Evolutionary conservation across 1,139 yeast species (phyloP), one percentile per base, ranked within the genome.

Genomic region (Pichia kudriavzevii): DNA sequence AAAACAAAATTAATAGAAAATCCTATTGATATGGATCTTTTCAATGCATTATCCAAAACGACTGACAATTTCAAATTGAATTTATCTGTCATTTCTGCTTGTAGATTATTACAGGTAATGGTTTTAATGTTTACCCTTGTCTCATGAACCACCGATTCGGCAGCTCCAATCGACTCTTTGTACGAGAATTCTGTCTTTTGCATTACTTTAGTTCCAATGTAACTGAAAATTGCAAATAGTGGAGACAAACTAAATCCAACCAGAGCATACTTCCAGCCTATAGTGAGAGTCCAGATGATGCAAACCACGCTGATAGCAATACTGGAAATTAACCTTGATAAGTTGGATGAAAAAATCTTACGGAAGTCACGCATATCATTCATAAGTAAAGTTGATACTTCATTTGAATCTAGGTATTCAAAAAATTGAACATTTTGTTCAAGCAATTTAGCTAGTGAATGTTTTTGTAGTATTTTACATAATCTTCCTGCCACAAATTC

Each of bases 251-350:
- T 67, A 8, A 87, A 49, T 2, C 94, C 93, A 1, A 84, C 91
- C 12, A 88, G 59, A 1, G 95, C 73, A 32, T 91, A 61, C 48
- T 79, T 81, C 97, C 97, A 91, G 0, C 95, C 95, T n/a, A 69
- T 53, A 0, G 67, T 66, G 5, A 85, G 46, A 0, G 95, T 77
- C 96, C 97, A 88, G 5, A 73, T 60, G 4, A 77, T 47, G 3
- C 95, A 94, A 16, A 76, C 58, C 0, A 64, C 27, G 0, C 79
- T 62, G 38, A 87, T 66, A 0, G 75, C 60, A 1, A 70, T 36
- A 32, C 82, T 65, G 4, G 78, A 71, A 1, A 74, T 49, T 0
- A 70, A 35, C 0, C 80, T 68, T 10, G 77, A 64, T 23, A 84
- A 51, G 44, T 79, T 78, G 28, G 73, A 73, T 1, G 85, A 67